phyloP scores from a whole-genome alignment of 306 rosid species.

The Dalbergia oliveri region DNA sequence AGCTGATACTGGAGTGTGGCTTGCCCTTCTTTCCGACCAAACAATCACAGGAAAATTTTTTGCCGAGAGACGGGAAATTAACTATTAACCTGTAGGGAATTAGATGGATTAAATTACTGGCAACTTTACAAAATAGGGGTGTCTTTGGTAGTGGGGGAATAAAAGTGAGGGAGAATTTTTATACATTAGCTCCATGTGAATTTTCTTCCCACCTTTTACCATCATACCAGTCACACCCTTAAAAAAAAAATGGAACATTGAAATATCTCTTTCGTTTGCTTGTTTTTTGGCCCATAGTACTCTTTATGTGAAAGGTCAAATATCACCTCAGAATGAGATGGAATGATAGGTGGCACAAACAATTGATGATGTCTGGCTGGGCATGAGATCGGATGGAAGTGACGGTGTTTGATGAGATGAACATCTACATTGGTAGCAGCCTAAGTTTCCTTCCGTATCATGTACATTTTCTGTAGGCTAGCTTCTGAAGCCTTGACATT shows the following conservation, averaged over 20 bases:
- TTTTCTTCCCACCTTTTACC: no score
- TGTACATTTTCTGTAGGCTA: conserved; percentile 31
- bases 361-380: no score
- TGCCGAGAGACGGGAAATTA: conserved; percentile 92
- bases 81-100: conserved; percentile 56
- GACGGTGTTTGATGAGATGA: background rate
- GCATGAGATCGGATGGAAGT: no score
- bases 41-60: conserved; percentile 72
- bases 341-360: no score
- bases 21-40: conserved; percentile 81
- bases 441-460: conserved; percentile 16
- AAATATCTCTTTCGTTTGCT: background rate
- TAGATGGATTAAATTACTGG: background rate
- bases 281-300: no score
- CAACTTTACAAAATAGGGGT: background rate
- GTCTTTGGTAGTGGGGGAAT: no score
- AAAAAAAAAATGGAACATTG: background rate
- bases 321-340: no score
- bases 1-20: conserved; percentile 97
- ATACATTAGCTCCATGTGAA: no score
- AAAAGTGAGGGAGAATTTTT: no score
- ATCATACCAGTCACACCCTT: no score
- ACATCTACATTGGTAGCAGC: conserved; percentile 6
- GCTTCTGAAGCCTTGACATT: background rate
- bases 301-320: no score